Evolutionary conservation across 2,329 filamentous ascomycete genomes (phyloP), one percentile per base, ranked within the genome.

Genomic region (Metarhizium rileyi): DNA sequence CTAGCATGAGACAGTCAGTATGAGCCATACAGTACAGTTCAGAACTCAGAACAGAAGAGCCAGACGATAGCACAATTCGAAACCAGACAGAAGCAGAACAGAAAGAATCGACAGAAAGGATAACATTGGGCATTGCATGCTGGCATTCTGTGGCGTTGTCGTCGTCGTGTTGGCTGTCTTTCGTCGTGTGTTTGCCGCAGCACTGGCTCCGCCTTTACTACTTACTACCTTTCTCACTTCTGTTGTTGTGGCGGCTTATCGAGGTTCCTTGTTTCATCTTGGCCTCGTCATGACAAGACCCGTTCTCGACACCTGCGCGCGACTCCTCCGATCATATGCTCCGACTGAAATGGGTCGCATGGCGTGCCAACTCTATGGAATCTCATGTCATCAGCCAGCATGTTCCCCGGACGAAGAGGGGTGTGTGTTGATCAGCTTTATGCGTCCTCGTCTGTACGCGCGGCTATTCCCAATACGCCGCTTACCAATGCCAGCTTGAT

Each of bases 31-130:
- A 63, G 56, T 68, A 64, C 55, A 63, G 61, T 63, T 59, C 56
- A 62, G 61, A 62, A 36, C 53, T 59, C 56, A 62, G 61, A 62
- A 36, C 53, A 53, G 52, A 59, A 66, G 56, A 67, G 62, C 61
- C 80, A 80, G 80, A 82, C 78, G 81, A 81, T 87, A 86, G 84
- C 83, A 84, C 79, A 83, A 73, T 67, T 71, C 66, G 70, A 50
- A 44, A 54, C 46, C 49, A 53, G 47, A 53, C 43, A 52, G 40
- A 52, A 46, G 47, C 48, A 44, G 41, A 49, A 48, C 23, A 69
- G 63, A 54, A 62, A 53, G 70, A 48, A 67, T 67, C 70, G 69
- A 70, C 70, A 67, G 67, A 66, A 66, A 66, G 70, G 59, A 63
- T 66, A 44, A 45, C n/a, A 20, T 20, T 45, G 27, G 46, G 43